These are phyloP conservation scores for Naganishia vishniacii DNA, from an alignment of 768 basidiomycete genomes.

Conservation along the genomic window DNA sequence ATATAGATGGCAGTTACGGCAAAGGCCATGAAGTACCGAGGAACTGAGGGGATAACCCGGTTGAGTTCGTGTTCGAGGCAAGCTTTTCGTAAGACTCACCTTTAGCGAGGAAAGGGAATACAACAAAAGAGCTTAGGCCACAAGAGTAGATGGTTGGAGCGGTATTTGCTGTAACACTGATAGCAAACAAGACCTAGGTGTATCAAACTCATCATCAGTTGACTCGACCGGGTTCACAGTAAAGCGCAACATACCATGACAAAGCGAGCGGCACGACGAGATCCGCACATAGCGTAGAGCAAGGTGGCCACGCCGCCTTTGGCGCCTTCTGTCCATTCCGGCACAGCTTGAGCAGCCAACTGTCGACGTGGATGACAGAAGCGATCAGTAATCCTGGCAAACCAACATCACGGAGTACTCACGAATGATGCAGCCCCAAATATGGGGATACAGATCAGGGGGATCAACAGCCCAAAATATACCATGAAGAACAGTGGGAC, in stretches of 20 bases:
- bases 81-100: not conserved
- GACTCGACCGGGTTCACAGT: not conserved
- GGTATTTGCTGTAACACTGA: conserved; percentile 73
- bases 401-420: not conserved
- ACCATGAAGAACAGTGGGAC: conserved; percentile 38
- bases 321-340: conserved; percentile 36
- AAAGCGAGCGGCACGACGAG: conserved; percentile 37
- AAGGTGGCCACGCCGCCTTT: conserved; percentile 40
- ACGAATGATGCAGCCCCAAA: conserved; percentile 41
- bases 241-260: conserved; percentile 34
- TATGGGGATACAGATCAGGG: conserved; percentile 41
- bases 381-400: not conserved
- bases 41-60: conserved; percentile 28
- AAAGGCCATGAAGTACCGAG: conserved; percentile 42
- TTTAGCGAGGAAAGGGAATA: conserved; percentile 39
- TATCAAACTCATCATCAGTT: not conserved
- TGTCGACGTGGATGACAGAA: not conserved
- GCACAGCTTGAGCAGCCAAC: conserved; percentile 39
- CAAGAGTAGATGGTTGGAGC: conserved; percentile 67
- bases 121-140: conserved; percentile 41
- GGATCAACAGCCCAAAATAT: conserved; percentile 41
- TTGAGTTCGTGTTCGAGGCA: not conserved
- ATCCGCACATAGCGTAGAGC: conserved; percentile 40
- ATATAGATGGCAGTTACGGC: conserved; percentile 42
- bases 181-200: conserved; percentile 55